phyloP scores from a whole-genome alignment of 371 early-diverging fungal species.

The Apophysomyces variabilis region DNA sequence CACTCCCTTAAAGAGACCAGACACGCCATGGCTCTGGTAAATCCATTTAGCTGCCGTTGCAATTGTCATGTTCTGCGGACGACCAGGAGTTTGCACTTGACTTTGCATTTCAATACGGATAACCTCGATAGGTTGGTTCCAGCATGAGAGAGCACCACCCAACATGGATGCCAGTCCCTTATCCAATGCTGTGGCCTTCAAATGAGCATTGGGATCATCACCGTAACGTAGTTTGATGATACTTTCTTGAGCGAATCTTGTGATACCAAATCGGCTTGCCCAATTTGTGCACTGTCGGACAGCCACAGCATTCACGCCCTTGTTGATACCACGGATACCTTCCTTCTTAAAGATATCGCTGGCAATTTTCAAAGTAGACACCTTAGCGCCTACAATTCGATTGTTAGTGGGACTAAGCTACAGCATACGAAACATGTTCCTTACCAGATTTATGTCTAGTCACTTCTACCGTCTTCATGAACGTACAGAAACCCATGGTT shows the following conservation, averaged over 20 bases:
- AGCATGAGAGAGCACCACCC: conserved; percentile 91
- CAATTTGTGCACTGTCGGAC: conserved; percentile 96
- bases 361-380: conserved; percentile 85
- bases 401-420: too few species aligned
- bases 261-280: conserved; percentile 94
- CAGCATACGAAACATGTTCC: too few species aligned
- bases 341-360: conserved; percentile 87
- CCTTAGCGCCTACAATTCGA: conserved; percentile 44
- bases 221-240: conserved; percentile 65
- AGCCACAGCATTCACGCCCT: conserved; percentile 92
- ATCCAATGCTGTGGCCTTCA: conserved; percentile 56
- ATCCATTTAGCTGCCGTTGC: conserved; percentile 85
- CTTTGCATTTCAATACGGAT: conserved; percentile 97
- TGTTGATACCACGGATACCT: conserved; percentile 95
- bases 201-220: conserved; percentile 39
- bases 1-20: conserved; percentile 94
- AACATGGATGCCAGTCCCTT: conserved; percentile 81
- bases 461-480: conserved; percentile 99
- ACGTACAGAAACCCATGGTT: conserved; percentile 98
- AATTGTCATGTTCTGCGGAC: conserved; percentile 91
- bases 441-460: conserved; percentile 84
- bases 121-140: conserved; percentile 98
- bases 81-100: conserved; percentile 80
- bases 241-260: conserved; percentile 81
- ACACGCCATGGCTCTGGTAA: conserved; percentile 85